Percentiles rank a stretch among this genome's conserved stretches.
phyloP scores from a whole-genome alignment of 1,139 yeast genomes.

The Candida buenavistaensis region DNA sequence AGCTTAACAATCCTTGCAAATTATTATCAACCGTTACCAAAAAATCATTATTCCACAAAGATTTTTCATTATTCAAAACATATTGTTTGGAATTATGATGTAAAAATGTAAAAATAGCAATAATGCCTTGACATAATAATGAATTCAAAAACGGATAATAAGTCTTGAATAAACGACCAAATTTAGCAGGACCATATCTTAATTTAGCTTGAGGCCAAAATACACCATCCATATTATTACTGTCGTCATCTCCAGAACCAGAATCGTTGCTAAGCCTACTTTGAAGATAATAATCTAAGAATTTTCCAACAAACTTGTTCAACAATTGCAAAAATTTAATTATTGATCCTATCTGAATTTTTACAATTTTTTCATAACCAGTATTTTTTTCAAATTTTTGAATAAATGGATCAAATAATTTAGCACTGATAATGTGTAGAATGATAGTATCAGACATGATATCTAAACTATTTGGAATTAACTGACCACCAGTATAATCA shows the following conservation, averaged over 20 bases:
- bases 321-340: slow-evolving; percentile 37
- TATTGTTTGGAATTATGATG: slow-evolving; percentile 43
- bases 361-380: slow-evolving; percentile 26
- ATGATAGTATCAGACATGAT: slow-evolving; percentile 46
- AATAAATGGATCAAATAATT: slow-evolving; percentile 53
- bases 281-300: slow-evolving; percentile 10
- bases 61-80: slow-evolving; percentile 20
- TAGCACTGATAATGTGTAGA: slow-evolving; percentile 50
- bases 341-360: slow-evolving; percentile 37
- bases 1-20: slow-evolving; percentile 23
- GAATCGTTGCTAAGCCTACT: slow-evolving; percentile 3
- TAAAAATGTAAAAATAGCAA: slow-evolving; percentile 50
- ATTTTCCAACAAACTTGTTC: slow-evolving; percentile 17
- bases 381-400: slow-evolving; percentile 35
- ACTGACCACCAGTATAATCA: slow-evolving; percentile 23
- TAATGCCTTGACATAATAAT: slow-evolving; percentile 52
- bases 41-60: slow-evolving; percentile 21
- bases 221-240: neutral
- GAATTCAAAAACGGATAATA: slow-evolving; percentile 50
- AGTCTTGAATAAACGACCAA: slow-evolving; percentile 36
- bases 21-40: slow-evolving; percentile 25
- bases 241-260: slow-evolving; percentile 2
- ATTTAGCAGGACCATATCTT: slow-evolving; percentile 15
- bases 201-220: neutral
- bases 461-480: slow-evolving; percentile 34